Conservation (phyloP, 768 basidiomycete species). For the Termitomyces sp. region DNA sequence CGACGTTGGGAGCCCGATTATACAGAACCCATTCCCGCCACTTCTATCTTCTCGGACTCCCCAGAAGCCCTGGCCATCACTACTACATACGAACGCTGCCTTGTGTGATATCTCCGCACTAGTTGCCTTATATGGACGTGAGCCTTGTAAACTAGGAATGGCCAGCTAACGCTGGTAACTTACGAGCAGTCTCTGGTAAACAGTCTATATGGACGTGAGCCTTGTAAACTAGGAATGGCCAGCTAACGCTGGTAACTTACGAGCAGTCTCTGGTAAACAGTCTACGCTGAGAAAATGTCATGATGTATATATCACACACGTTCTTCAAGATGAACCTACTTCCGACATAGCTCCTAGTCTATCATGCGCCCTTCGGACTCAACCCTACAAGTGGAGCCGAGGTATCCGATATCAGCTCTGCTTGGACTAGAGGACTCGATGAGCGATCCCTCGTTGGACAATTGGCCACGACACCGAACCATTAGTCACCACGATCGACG, state of each 20-base stretch:
- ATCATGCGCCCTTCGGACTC: constrained; percentile 39
- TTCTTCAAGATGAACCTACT: constrained; percentile 34
- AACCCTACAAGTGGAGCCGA: constrained; percentile 34
- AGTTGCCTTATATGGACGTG: constrained; percentile 29
- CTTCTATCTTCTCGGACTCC: constrained; percentile 9
- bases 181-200: constrained; percentile 38
- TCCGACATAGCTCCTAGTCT: constrained; percentile 23
- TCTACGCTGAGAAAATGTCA: constrained; percentile 15
- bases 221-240: constrained; percentile 24
- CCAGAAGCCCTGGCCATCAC: constrained; percentile 16
- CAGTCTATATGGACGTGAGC: constrained; percentile 32
- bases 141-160: constrained; percentile 26
- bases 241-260: constrained; percentile 34
- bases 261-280: constrained; percentile 35
- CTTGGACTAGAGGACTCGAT: constrained; percentile 17
- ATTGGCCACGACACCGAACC: constrained; percentile 37
- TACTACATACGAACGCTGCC: constrained; percentile 22
- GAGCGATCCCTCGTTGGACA: constrained; percentile 19
- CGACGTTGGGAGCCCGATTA: constrained; percentile 27
- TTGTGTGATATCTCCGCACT: constrained; percentile 28
- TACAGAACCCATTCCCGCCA: constrained; percentile 20
- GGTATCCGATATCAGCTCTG: constrained; percentile 31
- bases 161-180: constrained; percentile 31
- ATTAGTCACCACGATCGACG: constrained; percentile 35
- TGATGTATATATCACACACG: constrained; percentile 29